A percentile compares a stretch with the other conserved stretches of the same genome.
Conservation (phyloP, 257 asterid genomes). For the Phtheirospermum japonicum region DNA sequence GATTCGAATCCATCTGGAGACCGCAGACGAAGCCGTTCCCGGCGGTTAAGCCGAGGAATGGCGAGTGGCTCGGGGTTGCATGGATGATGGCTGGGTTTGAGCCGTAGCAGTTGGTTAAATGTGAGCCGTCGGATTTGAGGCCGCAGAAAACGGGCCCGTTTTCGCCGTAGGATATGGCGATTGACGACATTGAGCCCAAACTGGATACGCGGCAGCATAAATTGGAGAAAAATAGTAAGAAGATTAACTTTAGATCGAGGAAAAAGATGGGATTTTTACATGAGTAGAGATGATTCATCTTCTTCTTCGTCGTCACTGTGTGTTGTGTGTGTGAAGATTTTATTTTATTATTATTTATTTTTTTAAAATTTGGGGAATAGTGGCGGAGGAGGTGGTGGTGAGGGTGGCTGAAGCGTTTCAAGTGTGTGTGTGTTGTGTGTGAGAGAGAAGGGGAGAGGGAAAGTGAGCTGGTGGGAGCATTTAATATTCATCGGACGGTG, state of each 20-base stretch:
- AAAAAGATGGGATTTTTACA: slow-evolving; percentile 23
- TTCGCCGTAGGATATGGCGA: slow-evolving; percentile 82
- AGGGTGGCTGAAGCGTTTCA: slow-evolving; percentile 30
- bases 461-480: slow-evolving; percentile 40
- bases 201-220: slow-evolving; percentile 44
- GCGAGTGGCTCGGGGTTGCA: slow-evolving; percentile 51
- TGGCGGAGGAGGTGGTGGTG: slow-evolving; percentile 29
- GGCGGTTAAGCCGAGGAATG: slow-evolving; percentile 68
- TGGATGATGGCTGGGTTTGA: slow-evolving; percentile 58
- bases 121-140: slow-evolving; percentile 81
- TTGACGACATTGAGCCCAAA: slow-evolving; percentile 89
- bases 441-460: slow-evolving; percentile 34
- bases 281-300: slow-evolving; percentile 25
- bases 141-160: slow-evolving; percentile 84
- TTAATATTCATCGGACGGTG: slow-evolving; percentile 39
- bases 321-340: too few species aligned
- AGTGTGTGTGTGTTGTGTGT: slow-evolving; percentile 25
- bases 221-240: slow-evolving; percentile 36
- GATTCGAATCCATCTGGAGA: slow-evolving; percentile 46
- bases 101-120: slow-evolving; percentile 67
- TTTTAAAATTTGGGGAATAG: too few species aligned
- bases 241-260: slow-evolving; percentile 29
- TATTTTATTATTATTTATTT: too few species aligned
- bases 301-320: not conserved
- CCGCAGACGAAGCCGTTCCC: slow-evolving; percentile 90